Evolutionary conservation across 2,329 filamentous ascomycete species (phyloP), one percentile per base, ranked within the genome.

Genomic region (Aspergillus carbonarius): DNA sequence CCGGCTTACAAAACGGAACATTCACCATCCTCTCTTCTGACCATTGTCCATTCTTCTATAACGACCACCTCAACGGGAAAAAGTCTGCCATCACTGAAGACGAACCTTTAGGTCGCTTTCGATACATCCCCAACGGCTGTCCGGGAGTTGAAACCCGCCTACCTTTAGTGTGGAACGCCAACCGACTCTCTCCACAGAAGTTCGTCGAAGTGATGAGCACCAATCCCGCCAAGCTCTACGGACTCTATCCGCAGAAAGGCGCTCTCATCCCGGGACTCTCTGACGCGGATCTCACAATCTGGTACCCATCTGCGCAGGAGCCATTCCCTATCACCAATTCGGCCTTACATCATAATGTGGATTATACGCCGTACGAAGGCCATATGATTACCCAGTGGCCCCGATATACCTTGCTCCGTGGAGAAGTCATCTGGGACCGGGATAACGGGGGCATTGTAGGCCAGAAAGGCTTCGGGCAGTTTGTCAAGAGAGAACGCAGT

Each of bases 1-100:
- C 71, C 0, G 81, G 81, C 0, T 72, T 85, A 2, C 69, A 74
- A 13, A 81, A 84, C 61, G 81, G 82, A 3, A 85, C 82, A 0
- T 85, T 85, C 61, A 81, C 82, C 0, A 77, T 82, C 4, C 74
- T 85, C 9, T 82, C 78, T 56, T 57, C 62, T 54, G 30, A 51
- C 58, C 50, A 58, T 47, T 34, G 57, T 50, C 35, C 58, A 44
- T 25, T 35, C 15, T n/a, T 34, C 1, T 58, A 46, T n/a, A 48
- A 55, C 1, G 20, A 60, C 25, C 23, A 17, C 4, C 25, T 55
- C 20, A 34, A 35, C 1, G 54, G 58, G 10, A 53, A 55, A n/a
- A 58, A 57, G 15, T 25, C 51, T 1, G 56, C 56, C 2, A 54
- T 58, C n/a, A 50, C n/a, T 0, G 51, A 58, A 71, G 73, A 58